Evolutionary conservation across 768 basidiomycete species (phyloP).

Genomic region (Tylopilus subfusipes): DNA sequence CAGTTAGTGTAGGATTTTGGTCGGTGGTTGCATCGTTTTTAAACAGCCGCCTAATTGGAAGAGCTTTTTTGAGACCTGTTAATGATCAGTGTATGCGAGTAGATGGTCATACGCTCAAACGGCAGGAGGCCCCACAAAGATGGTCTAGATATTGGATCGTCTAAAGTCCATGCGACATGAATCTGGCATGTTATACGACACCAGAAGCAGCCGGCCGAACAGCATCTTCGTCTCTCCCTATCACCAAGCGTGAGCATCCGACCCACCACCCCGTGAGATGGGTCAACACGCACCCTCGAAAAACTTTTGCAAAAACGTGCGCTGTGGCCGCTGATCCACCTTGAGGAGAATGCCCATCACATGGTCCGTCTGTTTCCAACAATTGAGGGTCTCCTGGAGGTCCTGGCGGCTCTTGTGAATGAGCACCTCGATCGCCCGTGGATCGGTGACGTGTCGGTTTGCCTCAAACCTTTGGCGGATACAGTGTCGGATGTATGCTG

Average conservation of each 20-base stretch:
- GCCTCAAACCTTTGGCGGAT: slow-evolving; percentile 86
- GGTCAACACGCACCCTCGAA: slow-evolving; percentile 60
- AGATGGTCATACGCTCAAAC: neutral
- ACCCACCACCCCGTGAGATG: neutral
- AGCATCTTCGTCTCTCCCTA: slow-evolving; percentile 76
- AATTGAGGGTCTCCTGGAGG: slow-evolving; percentile 92
- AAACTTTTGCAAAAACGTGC: slow-evolving; percentile 80
- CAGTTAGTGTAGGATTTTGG: neutral
- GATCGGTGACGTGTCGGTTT: slow-evolving; percentile 79
- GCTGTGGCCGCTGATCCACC: slow-evolving; percentile 41
- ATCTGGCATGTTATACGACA: slow-evolving; percentile 20
- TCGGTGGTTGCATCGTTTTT: neutral
- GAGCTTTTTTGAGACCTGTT: neutral
- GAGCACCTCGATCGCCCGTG: slow-evolving; percentile 79
- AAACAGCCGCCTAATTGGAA: neutral
- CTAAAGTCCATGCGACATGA: slow-evolving; percentile 1
- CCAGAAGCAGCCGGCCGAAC: slow-evolving; percentile 63
- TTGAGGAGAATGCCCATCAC: slow-evolving; percentile 66
- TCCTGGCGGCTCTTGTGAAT: slow-evolving; percentile 82
- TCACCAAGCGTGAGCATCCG: neutral
- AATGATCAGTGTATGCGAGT: neutral
- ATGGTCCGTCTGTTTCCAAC: slow-evolving; percentile 88
- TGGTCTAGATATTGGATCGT: slow-evolving; percentile 6
- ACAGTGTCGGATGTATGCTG: slow-evolving; percentile 71
- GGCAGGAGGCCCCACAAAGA: neutral